Percentiles rank a stretch among this genome's conserved stretches.
phyloP scores from a whole-genome alignment of 306 rosid genomes.

The Gillenia trifoliata region DNA sequence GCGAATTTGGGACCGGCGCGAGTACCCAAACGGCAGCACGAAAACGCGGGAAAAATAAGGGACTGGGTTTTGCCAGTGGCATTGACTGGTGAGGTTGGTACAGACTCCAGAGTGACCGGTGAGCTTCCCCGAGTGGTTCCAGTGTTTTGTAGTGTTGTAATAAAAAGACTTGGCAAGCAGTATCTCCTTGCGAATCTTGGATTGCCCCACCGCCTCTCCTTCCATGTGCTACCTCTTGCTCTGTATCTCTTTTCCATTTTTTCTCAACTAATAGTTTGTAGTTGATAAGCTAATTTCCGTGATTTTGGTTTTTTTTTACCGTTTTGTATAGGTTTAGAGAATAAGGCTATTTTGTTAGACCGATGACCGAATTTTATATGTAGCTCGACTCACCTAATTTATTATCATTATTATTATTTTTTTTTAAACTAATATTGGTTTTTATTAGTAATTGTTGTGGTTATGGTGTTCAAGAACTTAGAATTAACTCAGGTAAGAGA shows the following conservation, averaged over 20 bases:
- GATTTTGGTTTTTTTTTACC: no score
- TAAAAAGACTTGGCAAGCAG: constrained; percentile 12
- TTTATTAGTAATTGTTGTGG: not conserved
- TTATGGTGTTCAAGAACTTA: no score
- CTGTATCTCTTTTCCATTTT: not conserved
- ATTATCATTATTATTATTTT: no score
- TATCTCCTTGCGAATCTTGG: constrained; percentile 22
- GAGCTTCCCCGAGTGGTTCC: not conserved
- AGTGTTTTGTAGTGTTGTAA: not conserved
- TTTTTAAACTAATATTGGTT: no score
- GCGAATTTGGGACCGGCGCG: constrained; percentile 1
- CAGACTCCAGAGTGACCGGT: not conserved
- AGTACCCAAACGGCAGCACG: constrained; percentile 1
- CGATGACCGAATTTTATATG: no score
- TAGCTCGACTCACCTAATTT: no score
- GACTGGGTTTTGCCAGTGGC: constrained; percentile 20
- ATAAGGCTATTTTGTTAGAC: no score
- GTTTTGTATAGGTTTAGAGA: no score
- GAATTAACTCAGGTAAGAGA: no score
- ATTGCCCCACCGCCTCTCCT: not conserved
- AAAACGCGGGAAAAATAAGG: not conserved
- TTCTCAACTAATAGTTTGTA: no score
- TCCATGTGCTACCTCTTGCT: constrained; percentile 47
- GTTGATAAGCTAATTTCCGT: no score
- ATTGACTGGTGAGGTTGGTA: not conserved